Evolutionary conservation across 352 stramenopile genomes (phyloP).

Genomic region (Thalassiosira ordinaria): DNA sequence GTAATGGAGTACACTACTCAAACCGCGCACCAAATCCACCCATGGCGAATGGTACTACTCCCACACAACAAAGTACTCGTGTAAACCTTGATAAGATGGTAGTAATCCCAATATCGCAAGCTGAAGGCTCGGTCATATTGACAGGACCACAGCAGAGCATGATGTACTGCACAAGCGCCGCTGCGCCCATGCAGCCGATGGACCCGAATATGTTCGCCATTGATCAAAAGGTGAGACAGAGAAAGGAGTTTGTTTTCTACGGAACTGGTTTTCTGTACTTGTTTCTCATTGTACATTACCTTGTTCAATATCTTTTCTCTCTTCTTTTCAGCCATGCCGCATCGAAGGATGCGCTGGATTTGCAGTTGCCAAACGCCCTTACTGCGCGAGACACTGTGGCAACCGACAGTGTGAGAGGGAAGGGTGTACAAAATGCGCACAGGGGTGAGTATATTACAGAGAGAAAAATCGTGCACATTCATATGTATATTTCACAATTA

Average conservation of each 20-base stretch:
- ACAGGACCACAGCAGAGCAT: slow-evolving; percentile 34
- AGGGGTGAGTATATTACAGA: slow-evolving; percentile 78
- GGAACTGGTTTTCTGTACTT: too few species aligned
- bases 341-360: slow-evolving; percentile 80
- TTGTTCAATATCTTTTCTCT: slow-evolving; percentile 4
- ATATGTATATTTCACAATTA: too few species aligned
- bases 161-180: slow-evolving; percentile 30
- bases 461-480: too few species aligned
- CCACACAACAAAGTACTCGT: too few species aligned
- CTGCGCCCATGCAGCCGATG: slow-evolving; percentile 28
- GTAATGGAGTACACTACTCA: background rate
- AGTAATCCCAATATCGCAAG: slow-evolving; percentile 26
- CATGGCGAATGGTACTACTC: background rate
- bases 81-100: slow-evolving; percentile 7
- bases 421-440: slow-evolving; percentile 88
- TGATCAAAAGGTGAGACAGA: slow-evolving; percentile 33
- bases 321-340: slow-evolving; percentile 77
- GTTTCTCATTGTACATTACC: too few species aligned
- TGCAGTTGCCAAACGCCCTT: slow-evolving; percentile 63
- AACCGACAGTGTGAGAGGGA: slow-evolving; percentile 81
- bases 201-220: slow-evolving; percentile 21
- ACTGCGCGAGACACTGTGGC: slow-evolving; percentile 77
- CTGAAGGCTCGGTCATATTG: slow-evolving; percentile 18
- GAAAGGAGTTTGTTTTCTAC: too few species aligned
- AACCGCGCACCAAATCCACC: slow-evolving; percentile 1